These are phyloP conservation scores for Pseudogymnoascus sp. DNA, from an alignment of 2,329 filamentous ascomycete genomes.

Conservation along the genomic window DNA sequence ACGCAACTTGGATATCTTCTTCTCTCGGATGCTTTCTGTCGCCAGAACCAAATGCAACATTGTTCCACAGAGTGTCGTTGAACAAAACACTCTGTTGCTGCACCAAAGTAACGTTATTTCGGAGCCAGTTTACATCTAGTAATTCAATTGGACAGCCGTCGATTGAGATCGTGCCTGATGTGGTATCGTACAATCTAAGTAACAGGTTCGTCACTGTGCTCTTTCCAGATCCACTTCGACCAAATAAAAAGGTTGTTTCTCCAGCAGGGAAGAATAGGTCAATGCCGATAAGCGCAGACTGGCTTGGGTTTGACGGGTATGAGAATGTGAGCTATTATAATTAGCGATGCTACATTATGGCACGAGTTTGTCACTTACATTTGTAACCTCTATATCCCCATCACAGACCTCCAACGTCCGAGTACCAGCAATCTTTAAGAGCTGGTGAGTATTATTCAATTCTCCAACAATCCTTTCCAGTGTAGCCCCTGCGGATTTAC, in stretches of 20 bases:
- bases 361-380: conserved; percentile 43
- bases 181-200: conserved; percentile 66
- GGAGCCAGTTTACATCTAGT: conserved; percentile 64
- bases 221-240: conserved; percentile 84
- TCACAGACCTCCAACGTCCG: conserved; percentile 39
- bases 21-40: conserved; percentile 41
- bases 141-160: conserved; percentile 56
- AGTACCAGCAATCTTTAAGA: conserved; percentile 27
- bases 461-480: conserved; percentile 44
- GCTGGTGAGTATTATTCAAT: conserved; percentile 22
- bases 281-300: conserved; percentile 51
- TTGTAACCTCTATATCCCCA: conserved; percentile 62
- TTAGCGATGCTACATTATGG: background rate
- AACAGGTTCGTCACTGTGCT: conserved; percentile 80
- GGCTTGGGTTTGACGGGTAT: conserved; percentile 64
- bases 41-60: conserved; percentile 65
- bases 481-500: conserved; percentile 62
- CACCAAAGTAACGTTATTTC: conserved; percentile 69
- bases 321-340: conserved; percentile 63
- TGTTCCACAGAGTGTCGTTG: conserved; percentile 68
- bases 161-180: conserved; percentile 57
- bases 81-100: conserved; percentile 80
- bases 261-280: conserved; percentile 66
- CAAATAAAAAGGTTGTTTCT: conserved; percentile 72
- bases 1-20: conserved; percentile 54